These are phyloP conservation scores for Neonectria faginata DNA, from an alignment of 2,329 filamentous ascomycete species.

Conservation along the genomic window DNA sequence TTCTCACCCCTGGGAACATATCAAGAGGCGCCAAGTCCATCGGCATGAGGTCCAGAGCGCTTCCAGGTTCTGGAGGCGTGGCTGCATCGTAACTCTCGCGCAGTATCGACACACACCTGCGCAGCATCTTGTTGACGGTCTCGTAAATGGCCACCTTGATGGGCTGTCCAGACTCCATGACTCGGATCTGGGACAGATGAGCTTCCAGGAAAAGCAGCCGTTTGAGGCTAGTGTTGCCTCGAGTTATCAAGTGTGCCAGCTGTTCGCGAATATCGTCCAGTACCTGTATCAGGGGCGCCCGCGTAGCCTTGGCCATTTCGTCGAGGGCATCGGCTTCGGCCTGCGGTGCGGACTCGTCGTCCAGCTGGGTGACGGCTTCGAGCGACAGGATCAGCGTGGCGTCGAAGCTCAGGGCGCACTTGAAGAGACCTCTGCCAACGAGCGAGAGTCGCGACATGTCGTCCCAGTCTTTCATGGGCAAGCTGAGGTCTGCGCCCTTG, in stretches of 20 bases:
- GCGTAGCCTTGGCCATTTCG: slow-evolving; percentile 39
- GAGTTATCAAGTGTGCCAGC: slow-evolving; percentile 33
- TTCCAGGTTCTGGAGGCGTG: slow-evolving; percentile 37
- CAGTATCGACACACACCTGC: slow-evolving; percentile 35
- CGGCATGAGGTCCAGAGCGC: slow-evolving; percentile 29
- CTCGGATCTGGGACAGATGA: slow-evolving; percentile 41
- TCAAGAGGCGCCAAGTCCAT: slow-evolving; percentile 35
- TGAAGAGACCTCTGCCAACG: slow-evolving; percentile 43
- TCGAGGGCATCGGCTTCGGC: slow-evolving; percentile 40
- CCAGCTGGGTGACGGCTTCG: slow-evolving; percentile 41
- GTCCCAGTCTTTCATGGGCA: slow-evolving; percentile 36
- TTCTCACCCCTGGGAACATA: slow-evolving; percentile 37
- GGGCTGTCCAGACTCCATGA: slow-evolving; percentile 37
- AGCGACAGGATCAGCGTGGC: slow-evolving; percentile 41
- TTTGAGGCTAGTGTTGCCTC: slow-evolving; percentile 42
- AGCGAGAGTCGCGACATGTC: slow-evolving; percentile 41
- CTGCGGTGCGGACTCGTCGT: slow-evolving; percentile 36
- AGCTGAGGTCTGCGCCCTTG: slow-evolving; percentile 31
- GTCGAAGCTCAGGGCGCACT: slow-evolving; percentile 44
- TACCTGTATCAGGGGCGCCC: slow-evolving; percentile 36
- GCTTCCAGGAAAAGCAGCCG: slow-evolving; percentile 41
- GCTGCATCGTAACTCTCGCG: slow-evolving; percentile 27
- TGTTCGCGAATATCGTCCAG: slow-evolving; percentile 38
- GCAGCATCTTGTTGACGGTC: slow-evolving; percentile 34
- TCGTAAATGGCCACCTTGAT: slow-evolving; percentile 42